Conservation (phyloP, 2,329 filamentous ascomycete species). For the Colletotrichum agaves region DNA sequence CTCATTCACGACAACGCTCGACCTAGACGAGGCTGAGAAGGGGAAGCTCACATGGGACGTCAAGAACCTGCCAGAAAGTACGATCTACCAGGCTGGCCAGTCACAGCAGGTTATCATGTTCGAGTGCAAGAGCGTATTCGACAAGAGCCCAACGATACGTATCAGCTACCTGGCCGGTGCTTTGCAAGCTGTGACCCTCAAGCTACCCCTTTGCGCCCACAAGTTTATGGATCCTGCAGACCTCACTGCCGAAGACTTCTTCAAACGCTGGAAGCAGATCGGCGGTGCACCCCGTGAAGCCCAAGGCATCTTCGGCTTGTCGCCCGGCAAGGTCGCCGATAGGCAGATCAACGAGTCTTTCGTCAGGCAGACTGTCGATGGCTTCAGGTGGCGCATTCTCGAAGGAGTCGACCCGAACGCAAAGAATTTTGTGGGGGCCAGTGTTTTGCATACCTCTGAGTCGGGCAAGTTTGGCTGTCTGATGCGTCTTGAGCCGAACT, state of each 20-base stretch:
- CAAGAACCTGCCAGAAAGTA: slow-evolving; percentile 88
- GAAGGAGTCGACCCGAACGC: slow-evolving; percentile 89
- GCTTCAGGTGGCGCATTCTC: slow-evolving; percentile 90
- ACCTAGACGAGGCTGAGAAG: slow-evolving; percentile 77
- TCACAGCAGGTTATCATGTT: slow-evolving; percentile 96
- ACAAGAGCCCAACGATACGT: slow-evolving; percentile 87
- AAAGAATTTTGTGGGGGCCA: slow-evolving; percentile 93
- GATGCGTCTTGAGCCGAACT: slow-evolving; percentile 94
- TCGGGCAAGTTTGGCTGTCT: slow-evolving; percentile 95
- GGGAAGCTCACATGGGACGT: slow-evolving; percentile 82
- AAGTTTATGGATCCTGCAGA: slow-evolving; percentile 98
- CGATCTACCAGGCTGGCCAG: slow-evolving; percentile 78
- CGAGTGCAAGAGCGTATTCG: slow-evolving; percentile 84
- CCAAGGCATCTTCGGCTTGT: slow-evolving; percentile 84
- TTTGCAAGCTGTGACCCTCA: slow-evolving; percentile 89
- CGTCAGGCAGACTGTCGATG: slow-evolving; percentile 78
- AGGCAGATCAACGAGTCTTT: slow-evolving; percentile 76
- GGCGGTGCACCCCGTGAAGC: slow-evolving; percentile 88
- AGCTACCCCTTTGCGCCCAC: slow-evolving; percentile 87
- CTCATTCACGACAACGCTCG: slow-evolving; percentile 93
- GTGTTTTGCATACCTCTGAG: slow-evolving; percentile 83
- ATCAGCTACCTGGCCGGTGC: slow-evolving; percentile 95
- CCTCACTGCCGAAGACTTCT: slow-evolving; percentile 90
- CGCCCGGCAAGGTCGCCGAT: slow-evolving; percentile 62
- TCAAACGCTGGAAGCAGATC: slow-evolving; percentile 99